Evolutionary conservation across 2,329 filamentous ascomycete species (phyloP), one percentile per base, ranked within the genome.

Genomic region (Penicillium sp.): DNA sequence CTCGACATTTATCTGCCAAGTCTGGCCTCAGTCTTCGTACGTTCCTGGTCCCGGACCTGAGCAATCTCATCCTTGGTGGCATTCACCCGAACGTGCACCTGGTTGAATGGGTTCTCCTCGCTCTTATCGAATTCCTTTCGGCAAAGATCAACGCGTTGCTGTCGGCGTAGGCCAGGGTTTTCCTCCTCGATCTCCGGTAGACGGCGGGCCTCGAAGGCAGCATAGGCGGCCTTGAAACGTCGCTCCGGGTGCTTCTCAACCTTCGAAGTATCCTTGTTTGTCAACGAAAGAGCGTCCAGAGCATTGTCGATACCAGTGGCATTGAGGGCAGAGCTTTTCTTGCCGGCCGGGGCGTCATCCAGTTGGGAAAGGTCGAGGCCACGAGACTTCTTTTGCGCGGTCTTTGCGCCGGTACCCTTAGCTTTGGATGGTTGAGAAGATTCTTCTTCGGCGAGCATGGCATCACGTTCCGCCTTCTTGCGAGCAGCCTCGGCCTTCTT

Each of bases 51-150:
- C 68, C 79, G 83, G 52, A 92, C 75, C 42, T 83, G 80, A 42
- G 79, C 79, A 37, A 96, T 65, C 65, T 99, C 93, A 3, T 91
- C 90, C 73, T 84, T 88, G 18, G 81, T 83, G 47, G 90, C 84
- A 73, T 99, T 90, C 75, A 91, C 95, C 3, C 79, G 73, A 2
- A 85, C 89, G 45, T 79, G 84, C 13, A 87, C 86, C 76, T 96
- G 90, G 76, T 96, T 96, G 77, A 96, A 94, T 12, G 94, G 94
- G 72, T 99, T 99, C 64, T 97, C 93, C 1, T 90, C 87, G 66
- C 89, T 89, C 80, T 91, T 95, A 74, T 96, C 89, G 72, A 97
- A 99, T 77, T 97, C 94, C 80, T 96, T 95, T 56, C 84, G 76
- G 61, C 96, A 89, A 67, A 87, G 81, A 58, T 93, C 89, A 65